Base-by-base conservation (phyloP, 345 rosid genomes). In the Lepidium sativum region DNA sequence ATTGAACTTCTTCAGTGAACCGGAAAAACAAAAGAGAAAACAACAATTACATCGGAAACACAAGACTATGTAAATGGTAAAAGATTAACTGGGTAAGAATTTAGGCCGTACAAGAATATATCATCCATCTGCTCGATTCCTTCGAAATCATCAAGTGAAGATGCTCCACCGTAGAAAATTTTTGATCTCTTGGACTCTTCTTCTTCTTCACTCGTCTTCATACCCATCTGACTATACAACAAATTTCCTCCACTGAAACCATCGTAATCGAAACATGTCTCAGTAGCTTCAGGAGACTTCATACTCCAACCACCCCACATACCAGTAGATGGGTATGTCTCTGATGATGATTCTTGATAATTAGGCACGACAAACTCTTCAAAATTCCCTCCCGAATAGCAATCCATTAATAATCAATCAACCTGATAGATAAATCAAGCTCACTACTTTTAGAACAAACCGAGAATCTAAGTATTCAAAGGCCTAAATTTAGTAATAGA, bases 101-200 rank as follows among this genome's bases (percentile, higher is more conserved):
- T 65, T 72, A 47, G 80, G 62, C 57, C 44, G 79, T 85, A 90
- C 97, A 85, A 63, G 95, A 81, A 90, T 57, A 87, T 47, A 74
- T 85, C 92, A 73, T 90, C 95, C 68, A 74, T 64, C 53, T 84
- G 84, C 37, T 81, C 82, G 51, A 81, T 79, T 75, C 81, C 78
- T 18, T 75, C 73, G 2, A 80, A 76, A 56, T 78, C 79, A 15
- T 79, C 42, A 53, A 75, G 88, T 68, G 72, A 67, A 44, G 72
- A 67, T 29, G 56, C 77, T 15, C 59, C 68, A 38, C 59, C 68
- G 8, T 67, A 66, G 53, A 60, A 53, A 60, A 57, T 63, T 15
- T 67, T 54, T 53, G 66, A 25, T 38, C 67, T 73, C 47, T 73
- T 60, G 6, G 64, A 45, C 58, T 73, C 77, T 38, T 72, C 71